Base-by-base conservation (phyloP, 1,284 basidiomycete genomes). In the Irpex sp. region DNA sequence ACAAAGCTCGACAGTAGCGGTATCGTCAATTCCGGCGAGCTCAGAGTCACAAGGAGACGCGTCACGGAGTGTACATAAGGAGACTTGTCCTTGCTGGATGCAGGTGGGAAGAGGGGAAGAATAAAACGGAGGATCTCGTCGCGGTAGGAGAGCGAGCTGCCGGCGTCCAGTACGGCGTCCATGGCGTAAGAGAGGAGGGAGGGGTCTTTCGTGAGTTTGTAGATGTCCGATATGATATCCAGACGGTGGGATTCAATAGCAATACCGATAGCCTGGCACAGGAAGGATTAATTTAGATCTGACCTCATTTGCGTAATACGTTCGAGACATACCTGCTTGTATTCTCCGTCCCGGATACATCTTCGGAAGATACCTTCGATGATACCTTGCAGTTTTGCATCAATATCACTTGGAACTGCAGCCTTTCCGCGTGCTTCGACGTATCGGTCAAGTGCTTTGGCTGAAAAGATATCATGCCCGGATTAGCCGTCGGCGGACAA, bases 401-500 rank as follows among this genome's bases (percentile, higher is more conserved):
- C 95, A 60, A 94, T 85, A 4, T 7, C 26, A 2, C 21, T 35
- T 1, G 26, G 19, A 35, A 11, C 6, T 69, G 87, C 87, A 62
- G 85, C 83, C 61, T 84, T 81, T 8, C 81, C 71, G 66, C 88
- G 80, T 39, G 82, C 77, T 68, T 80, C 78, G 65, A 97, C 93
- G 71, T 97, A 97, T 63, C 89, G 84, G 83, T 98, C 95, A 71
- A 98, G 94, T 57, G 95, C 95, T 73, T 94, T 95, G 67, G 95
- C 95, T 96, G 66, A 46, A 6, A 55, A 43, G 56, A 3, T 2
- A 4, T 26, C 26, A 4, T 26, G 26, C 3, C 26, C 26, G 26
- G 3, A 4, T 26, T 26, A 26, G 26, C 26, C 26, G 2, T 4
- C 26, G 4, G 4, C 0, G 4, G 2, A 26, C 26, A 26, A 26